Percentiles rank a stretch among this genome's conserved stretches.
Conservation (phyloP, 352 stramenopile species). For the Aphanomyces invadans region DNA sequence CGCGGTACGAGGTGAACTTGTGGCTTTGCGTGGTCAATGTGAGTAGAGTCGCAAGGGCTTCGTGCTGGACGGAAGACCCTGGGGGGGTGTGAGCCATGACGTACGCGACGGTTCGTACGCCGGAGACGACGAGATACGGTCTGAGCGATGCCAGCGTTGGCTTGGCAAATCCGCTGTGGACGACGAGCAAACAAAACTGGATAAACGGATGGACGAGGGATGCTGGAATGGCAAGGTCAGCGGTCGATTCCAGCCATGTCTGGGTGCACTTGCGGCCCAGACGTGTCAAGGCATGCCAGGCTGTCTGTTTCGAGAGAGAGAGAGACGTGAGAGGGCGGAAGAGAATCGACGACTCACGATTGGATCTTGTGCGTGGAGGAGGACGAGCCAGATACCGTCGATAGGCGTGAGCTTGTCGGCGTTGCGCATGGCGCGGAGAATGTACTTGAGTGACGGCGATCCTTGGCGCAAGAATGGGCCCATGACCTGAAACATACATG, state of each 20-base stretch:
- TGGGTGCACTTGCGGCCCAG: not conserved
- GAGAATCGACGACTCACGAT: not conserved
- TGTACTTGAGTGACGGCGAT: conserved; percentile 14
- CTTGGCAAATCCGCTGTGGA: conserved; percentile 14
- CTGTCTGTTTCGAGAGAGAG: not conserved
- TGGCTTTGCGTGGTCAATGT: conserved; percentile 4
- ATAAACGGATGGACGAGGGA: not conserved
- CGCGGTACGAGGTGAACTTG: not conserved
- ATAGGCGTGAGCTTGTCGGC: conserved; percentile 6
- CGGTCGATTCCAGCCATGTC: not conserved
- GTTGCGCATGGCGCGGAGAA: conserved; percentile 6
- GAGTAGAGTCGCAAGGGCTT: conserved; percentile 5
- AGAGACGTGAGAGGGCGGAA: not conserved
- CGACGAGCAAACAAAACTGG: conserved; percentile 12
- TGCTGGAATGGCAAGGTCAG: not conserved
- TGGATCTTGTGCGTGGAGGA: conserved; percentile 6
- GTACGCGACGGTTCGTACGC: not conserved
- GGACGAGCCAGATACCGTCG: conserved; percentile 21
- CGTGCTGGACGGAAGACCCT: not conserved
- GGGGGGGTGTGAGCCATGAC: not conserved
- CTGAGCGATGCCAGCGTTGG: not conserved
- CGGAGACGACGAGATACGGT: not conserved
- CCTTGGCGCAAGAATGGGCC: not conserved
- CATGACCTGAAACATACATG: conserved; percentile 7
- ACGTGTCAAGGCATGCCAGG: not conserved